Percentiles rank a stretch among this genome's conserved stretches.
phyloP scores from a whole-genome alignment of 2,329 filamentous ascomycete genomes.

The Pseudocercospora crystallina region DNA sequence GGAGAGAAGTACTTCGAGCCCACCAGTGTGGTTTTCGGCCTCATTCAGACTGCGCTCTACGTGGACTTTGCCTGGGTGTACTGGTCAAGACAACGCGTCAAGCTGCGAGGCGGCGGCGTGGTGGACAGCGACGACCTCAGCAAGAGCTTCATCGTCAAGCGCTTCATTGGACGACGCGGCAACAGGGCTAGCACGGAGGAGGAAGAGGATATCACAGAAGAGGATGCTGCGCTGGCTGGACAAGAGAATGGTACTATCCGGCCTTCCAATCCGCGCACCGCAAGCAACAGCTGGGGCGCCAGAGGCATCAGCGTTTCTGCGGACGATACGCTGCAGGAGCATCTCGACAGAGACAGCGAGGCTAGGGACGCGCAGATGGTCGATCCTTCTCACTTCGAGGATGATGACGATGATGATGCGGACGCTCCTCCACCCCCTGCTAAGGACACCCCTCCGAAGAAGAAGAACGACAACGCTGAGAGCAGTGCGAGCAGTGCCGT shows the following conservation, averaged over 20 bases:
- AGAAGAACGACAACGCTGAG: slow-evolving; percentile 6
- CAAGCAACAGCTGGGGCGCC: slow-evolving; percentile 54
- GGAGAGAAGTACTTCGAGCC: slow-evolving; percentile 57
- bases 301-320: slow-evolving; percentile 61
- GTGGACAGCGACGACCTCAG: slow-evolving; percentile 87
- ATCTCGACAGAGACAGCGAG: slow-evolving; percentile 21
- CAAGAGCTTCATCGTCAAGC: slow-evolving; percentile 78
- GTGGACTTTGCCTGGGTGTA: slow-evolving; percentile 97
- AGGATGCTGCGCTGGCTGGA: slow-evolving; percentile 53
- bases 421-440: slow-evolving; percentile 37
- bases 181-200: slow-evolving; percentile 37
- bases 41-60: slow-evolving; percentile 87
- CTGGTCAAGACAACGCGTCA: slow-evolving; percentile 87
- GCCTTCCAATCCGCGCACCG: slow-evolving; percentile 22
- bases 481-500: slow-evolving; percentile 27
- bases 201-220: slow-evolving; percentile 59
- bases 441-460: slow-evolving; percentile 20
- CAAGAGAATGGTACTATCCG: slow-evolving; percentile 34
- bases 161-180: slow-evolving; percentile 65
- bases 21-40: slow-evolving; percentile 78
- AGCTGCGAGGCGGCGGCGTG: slow-evolving; percentile 82
- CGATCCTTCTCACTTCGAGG: slow-evolving; percentile 50
- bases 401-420: slow-evolving; percentile 41
- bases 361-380: slow-evolving; percentile 38
- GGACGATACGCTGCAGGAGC: slow-evolving; percentile 52